These are phyloP conservation scores for Cruciata laevipes DNA, from an alignment of 257 asterid genomes.

Conservation along the genomic window DNA sequence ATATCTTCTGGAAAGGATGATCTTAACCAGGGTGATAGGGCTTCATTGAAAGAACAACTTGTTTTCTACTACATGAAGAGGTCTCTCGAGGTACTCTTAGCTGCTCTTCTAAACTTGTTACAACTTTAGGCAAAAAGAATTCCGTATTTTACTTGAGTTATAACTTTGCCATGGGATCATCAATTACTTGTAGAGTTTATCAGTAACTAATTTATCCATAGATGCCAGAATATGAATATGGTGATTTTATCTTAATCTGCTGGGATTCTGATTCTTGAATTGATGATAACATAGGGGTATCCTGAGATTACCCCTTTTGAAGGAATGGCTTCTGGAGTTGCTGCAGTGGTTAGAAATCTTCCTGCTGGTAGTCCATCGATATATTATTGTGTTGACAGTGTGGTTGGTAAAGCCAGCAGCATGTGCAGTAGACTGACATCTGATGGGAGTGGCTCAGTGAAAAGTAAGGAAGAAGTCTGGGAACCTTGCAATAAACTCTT, in stretches of 20 bases:
- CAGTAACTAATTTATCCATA: too few species aligned
- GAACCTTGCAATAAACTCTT: conserved; percentile 64
- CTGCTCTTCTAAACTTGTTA: conserved; percentile 12
- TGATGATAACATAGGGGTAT: conserved; percentile 43
- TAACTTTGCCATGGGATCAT: not conserved
- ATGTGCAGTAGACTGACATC: conserved; percentile 34
- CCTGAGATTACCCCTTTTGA: conserved; percentile 82
- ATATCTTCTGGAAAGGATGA: conserved; percentile 80
- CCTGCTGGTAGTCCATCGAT: conserved; percentile 93
- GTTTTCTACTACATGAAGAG: conserved; percentile 71
- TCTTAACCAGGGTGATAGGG: conserved; percentile 51
- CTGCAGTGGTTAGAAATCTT: conserved; percentile 75
- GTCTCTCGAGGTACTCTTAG: conserved; percentile 66
- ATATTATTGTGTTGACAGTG: conserved; percentile 61
- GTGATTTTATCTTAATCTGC: not conserved
- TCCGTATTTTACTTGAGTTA: not conserved
- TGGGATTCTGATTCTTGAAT: not conserved
- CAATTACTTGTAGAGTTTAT: not conserved
- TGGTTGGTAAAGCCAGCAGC: conserved; percentile 52
- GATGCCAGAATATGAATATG: not conserved
- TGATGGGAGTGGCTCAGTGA: conserved; percentile 41
- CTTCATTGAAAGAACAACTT: conserved; percentile 79
- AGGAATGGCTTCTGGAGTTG: too few species aligned
- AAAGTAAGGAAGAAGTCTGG: conserved; percentile 59
- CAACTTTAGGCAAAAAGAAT: conserved; percentile 6